Evolutionary conservation across 805 yeast genomes (phyloP), one percentile per base, ranked within the genome.

Genomic region (Zygotorulaspora chibaensis): DNA sequence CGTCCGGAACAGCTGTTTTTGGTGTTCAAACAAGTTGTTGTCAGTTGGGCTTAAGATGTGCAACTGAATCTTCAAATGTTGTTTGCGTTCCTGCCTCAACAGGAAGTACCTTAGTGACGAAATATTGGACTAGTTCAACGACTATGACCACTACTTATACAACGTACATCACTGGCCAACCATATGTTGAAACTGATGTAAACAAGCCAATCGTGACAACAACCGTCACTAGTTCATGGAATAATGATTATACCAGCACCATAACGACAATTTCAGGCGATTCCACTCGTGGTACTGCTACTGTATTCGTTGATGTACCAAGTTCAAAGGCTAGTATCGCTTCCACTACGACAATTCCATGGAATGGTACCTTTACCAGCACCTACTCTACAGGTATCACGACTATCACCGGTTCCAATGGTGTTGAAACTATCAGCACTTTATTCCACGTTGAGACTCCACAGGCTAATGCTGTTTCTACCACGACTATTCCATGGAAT

Each of bases 281-380:
- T 18, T 42, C 35, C 5, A 46, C 49, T 3, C 26, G 13, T 2
- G 49, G 49, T 5, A 46, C 49, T 20, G 49, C 49, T 4, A 46
- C 49, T 7, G 49, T 46, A 31, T 23, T 46, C n/a, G 38, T 46
- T n/a, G 49, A 46, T 13, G 49, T 46, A 26, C 48, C 48, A 18
- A 40, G 40, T 20, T 34, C 35, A 12, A 44, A 34, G 35, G 38
- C 42, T 48, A 11, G 47, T 51, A 10, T 46, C 30, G 35, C 25
- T 9, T 46, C 52, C 9, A 48, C 53, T 2, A 46, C 52, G 5
- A 38, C 39, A 20, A 43, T 40, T 5, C 44, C 51, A 35, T 53
- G 57, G 55, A 47, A 48, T 30, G 54, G 57, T 23, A 29, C 45
- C 6, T 20, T 28, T n/a, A 50, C 57, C 1, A 35, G 46, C 26